Evolutionary conservation across 2,329 filamentous ascomycete species (phyloP), one percentile per base, ranked within the genome.

Genomic region (Penicillium freii): DNA sequence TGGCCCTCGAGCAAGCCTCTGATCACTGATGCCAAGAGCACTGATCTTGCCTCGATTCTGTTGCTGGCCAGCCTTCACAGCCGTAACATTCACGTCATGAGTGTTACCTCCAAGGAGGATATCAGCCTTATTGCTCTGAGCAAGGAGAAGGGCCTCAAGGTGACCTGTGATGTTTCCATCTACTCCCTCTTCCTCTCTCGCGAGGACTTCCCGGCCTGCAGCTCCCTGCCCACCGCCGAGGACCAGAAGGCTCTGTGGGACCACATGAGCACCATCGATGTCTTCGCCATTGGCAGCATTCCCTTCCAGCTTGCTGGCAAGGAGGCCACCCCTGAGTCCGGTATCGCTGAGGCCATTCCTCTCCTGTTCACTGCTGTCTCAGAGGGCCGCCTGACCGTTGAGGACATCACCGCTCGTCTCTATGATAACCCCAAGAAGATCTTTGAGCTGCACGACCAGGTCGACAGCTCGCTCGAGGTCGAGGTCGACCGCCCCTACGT

Each of bases 161-260:
- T 92, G 44, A 92, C 89, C 23, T 92, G 89, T 74, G 89, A 92
- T 71, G 89, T 92, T 43, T 88, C 87, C n/a, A 82, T 92, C 66
- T 92, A 90, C 78, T 84, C 87, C 19, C 80, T 92, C 42, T 92
- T 91, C 79, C 80, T 92, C 25, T 87, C 87, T 5, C 87, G 86
- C 66, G 79, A 84, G 48, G 87, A 92, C 66, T 90, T 82, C 73
- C 87, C 89, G 1, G 80, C 84, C 56, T 90, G 84, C 70, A 77
- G 81, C 59, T 83, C 84, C 66, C 79, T 92, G 53, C 72, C 73
- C 27, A 89, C 89, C 11, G 87, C 85, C 2, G 77, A 83, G 60
- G 89, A 92, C 66, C 89, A 92, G 74, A 79, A 82, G 57, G 87
- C 87, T 39, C 80, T 92, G 13, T 92, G 89, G 89, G 84, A 88